Evolutionary conservation across 208 protist species (phyloP), one percentile per base, ranked within the genome.

Genomic region (Naegleria gruberi): DNA sequence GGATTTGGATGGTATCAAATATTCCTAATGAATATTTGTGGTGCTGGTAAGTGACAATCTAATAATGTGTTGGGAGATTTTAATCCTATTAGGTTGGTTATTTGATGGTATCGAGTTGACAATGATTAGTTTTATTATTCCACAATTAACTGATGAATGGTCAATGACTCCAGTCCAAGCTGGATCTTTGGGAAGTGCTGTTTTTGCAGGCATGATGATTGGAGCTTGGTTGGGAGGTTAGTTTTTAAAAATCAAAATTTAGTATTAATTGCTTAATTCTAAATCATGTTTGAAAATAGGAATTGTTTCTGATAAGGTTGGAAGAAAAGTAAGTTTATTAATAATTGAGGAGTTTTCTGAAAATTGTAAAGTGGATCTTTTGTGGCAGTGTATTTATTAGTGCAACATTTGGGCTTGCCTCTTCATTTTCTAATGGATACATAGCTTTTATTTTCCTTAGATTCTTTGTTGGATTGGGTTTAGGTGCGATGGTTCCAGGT

Each of bases 201-300:
- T 86, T 51, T 86, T 86, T 17, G 26, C 51, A 37, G 82, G 82
- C 17, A 86, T 86, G 82, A 41, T 47, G 17, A 51, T 86, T 86
- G 82, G 82, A 51, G 41, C 82, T 7, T 47, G 4, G 10, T 34
- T 86, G 4, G 82, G 82, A 30, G 82, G 82, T n/a, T 65, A 30
- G 51, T 65, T 30, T 65, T 65, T 65, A 10, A 65, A 65, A 65
- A 65, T 23, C n/a, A 45, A 86, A 86, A 47, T 42, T 47, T 15
- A 37, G 2, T n/a, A 30, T 46, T 85, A 4, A 15, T 46, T 4
- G 12, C 30, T 19, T 17, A 12, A 85, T 85, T 85, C 41, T n/a
- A 55, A 55, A 5, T 19, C 46, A 55, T 55, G 5, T 55, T 55
- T 55, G 46, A 5, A 55, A 55, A 65, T 19, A 65, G 51, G 51